Percentiles rank a stretch among this genome's conserved stretches.
These are phyloP conservation scores for Erigeron canadensis DNA, from an alignment of 129 eudicot genomes.

Conservation along the genomic window DNA sequence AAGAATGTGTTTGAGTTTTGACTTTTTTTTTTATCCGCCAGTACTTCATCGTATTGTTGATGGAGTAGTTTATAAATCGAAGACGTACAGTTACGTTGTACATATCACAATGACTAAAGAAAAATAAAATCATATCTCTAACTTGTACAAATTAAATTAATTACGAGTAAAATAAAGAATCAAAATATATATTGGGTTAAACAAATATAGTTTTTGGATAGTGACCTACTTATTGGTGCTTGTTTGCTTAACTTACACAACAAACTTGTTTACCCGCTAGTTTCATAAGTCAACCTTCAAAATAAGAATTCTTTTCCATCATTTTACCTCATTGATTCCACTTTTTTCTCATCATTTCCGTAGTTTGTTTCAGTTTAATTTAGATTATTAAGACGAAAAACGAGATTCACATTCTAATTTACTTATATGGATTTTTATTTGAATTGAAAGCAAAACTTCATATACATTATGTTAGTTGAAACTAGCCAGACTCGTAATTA, in stretches of 20 bases:
- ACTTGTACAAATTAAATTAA: not conserved
- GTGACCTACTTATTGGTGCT: slow-evolving; percentile 41
- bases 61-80: no score
- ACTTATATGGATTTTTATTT: no score
- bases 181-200: not conserved
- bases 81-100: no score
- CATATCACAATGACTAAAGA: not conserved
- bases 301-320: not conserved
- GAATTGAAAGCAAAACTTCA: no score
- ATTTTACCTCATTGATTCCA: not conserved
- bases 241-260: slow-evolving; percentile 33
- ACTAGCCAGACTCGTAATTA: no score
- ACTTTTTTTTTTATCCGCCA: no score
- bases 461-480: no score
- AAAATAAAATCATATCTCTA: not conserved
- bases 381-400: not conserved
- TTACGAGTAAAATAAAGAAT: not conserved
- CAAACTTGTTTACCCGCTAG: slow-evolving; percentile 13
- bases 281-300: slow-evolving; percentile 25
- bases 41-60: no score
- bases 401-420: no score
- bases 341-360: not conserved
- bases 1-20: no score
- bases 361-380: not conserved
- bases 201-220: slow-evolving; percentile 35